phyloP scores from a whole-genome alignment of 2,329 filamentous ascomycete species.

The Aspergillus sp. region DNA sequence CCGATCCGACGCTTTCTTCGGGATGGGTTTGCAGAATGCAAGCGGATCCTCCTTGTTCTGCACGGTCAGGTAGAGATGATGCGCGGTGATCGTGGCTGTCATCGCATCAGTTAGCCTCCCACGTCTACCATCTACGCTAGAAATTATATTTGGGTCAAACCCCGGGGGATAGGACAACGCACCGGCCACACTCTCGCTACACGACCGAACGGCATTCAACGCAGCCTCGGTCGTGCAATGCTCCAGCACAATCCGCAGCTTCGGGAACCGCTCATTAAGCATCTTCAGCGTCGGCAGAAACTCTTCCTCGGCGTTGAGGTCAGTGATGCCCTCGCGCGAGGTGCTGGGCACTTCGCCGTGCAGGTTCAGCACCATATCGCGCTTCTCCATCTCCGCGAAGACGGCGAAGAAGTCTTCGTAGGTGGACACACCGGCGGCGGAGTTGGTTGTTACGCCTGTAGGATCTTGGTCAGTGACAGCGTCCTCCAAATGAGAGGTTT shows the following conservation, averaged over 20 bases:
- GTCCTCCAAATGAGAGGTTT: too few relatives aligned
- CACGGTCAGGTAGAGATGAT: conserved; percentile 72
- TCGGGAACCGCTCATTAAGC: conserved; percentile 66
- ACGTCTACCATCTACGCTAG: too few relatives aligned
- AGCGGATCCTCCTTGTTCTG: conserved; percentile 65
- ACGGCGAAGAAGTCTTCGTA: conserved; percentile 45
- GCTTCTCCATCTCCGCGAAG: conserved; percentile 80
- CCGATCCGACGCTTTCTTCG: conserved; percentile 63
- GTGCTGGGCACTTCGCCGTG: conserved; percentile 58
- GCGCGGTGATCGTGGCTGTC: conserved; percentile 72
- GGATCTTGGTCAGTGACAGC: too few relatives aligned
- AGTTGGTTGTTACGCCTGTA: conserved; percentile 51
- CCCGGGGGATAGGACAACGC: too few relatives aligned
- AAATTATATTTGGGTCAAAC: too few relatives aligned
- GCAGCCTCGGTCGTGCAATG: conserved; percentile 83
- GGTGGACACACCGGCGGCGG: conserved; percentile 39
- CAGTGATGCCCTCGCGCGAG: conserved; percentile 41
- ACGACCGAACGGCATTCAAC: conserved; percentile 64
- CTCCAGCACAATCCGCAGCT: conserved; percentile 52
- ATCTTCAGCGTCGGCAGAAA: conserved; percentile 73
- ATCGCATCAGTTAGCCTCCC: too few relatives aligned
- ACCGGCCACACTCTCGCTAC: conserved; percentile 63
- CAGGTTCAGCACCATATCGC: conserved; percentile 79
- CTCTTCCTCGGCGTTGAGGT: conserved; percentile 60
- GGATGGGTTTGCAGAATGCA: conserved; percentile 69